Evolutionary conservation across 768 basidiomycete genomes (phyloP).

Genomic region (Hygrophoropsis aurantiaca): DNA sequence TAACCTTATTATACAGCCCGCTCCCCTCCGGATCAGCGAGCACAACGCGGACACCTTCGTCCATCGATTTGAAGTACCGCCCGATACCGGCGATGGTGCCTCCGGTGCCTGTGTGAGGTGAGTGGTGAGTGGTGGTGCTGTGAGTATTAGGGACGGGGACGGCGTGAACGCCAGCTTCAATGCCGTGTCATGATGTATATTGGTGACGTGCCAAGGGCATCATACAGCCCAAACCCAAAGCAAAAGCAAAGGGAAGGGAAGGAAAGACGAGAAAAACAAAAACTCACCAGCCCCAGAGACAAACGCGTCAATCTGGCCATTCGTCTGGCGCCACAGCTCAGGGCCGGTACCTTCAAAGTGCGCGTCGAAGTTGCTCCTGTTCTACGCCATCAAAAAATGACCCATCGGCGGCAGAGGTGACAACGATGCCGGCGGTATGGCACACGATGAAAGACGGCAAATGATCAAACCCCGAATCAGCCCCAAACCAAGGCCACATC

Average conservation of each 20-base stretch:
- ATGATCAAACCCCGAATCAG: no score
- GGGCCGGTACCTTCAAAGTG: constrained; percentile 91
- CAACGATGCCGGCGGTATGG: background rate
- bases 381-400: constrained; percentile 53
- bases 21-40: constrained; percentile 93
- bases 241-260: background rate
- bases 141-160: no score
- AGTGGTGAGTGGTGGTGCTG: no score
- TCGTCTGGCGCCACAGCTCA: constrained; percentile 93
- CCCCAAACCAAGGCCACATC: no score
- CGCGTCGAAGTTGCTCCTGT: constrained; percentile 85
- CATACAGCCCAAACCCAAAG: no score
- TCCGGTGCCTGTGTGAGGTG: constrained; percentile 92
- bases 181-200: no score
- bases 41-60: constrained; percentile 64
- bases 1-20: constrained; percentile 91
- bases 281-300: constrained; percentile 81
- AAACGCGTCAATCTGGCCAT: constrained; percentile 79
- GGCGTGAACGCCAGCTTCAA: no score
- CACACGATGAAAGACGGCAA: background rate
- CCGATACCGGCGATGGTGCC: constrained; percentile 92
- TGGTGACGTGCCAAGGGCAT: no score
- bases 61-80: constrained; percentile 73
- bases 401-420: background rate
- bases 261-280: background rate